Evolutionary conservation across 2,329 filamentous ascomycete species (phyloP), one percentile per base, ranked within the genome.

Genomic region (Phaeophleospora eucalypticola): DNA sequence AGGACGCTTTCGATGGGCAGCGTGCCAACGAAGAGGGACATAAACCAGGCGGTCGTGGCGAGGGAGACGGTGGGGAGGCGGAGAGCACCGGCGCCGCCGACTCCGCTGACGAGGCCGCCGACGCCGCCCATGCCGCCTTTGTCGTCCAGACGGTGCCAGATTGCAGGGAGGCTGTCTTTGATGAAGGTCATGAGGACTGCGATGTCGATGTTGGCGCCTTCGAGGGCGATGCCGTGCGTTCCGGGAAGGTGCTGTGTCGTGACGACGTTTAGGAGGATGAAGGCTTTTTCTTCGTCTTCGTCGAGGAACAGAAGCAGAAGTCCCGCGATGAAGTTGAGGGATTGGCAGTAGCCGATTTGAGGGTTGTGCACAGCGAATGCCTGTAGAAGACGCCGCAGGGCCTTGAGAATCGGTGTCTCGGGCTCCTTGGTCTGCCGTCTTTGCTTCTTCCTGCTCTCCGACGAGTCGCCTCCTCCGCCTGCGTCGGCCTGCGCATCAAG

Each of bases 1-100:
- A 96, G 78, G 0, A 90, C 91, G 15, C 86, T 89, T 70, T 97
- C 91, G 52, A 95, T 89, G 2, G 91, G 91, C 15, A 97, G 73
- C 0, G 88, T 95, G 43, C 90, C 89, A 51, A 96, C 93, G 67
- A 93, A 96, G 59, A 93, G 87, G 40, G 87, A 94, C 91, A 97
- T 96, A 68, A 97, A 94, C 91, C 91, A 97, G 3, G 90, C 87
- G 8, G 90, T 95, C 68, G 93, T 89, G 58, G 89, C 94, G 4
- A 97, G 78, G 0, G 88, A 93, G 56, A 97, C 91, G 10, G 91
- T 90, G 0, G 91, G 91, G 9, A 96, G 77, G 3, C 86, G 79
- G 7, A 64, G 67, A 53, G 48, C 71, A 61, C 29, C 65, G 69
- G 41, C 70, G 45, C 16, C 65, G 64, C 47, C 70, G 41, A 67